A percentile compares a stretch with the other conserved stretches of the same genome.
phyloP scores from a whole-genome alignment of 1,284 basidiomycete species.

The Trametes versicolor region DNA sequence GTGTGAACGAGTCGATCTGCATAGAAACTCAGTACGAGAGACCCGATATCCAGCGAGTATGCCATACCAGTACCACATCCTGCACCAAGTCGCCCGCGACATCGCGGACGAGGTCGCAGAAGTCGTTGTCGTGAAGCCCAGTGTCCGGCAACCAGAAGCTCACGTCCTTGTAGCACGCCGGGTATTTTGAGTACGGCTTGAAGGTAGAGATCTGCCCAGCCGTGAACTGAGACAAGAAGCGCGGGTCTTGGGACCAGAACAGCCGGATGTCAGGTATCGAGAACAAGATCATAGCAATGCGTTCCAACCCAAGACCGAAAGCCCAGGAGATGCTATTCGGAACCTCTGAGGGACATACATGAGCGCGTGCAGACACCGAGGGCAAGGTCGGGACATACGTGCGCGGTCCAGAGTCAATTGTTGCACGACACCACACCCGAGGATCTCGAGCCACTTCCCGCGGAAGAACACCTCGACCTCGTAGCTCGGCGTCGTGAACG shows the following conservation, averaged over 20 bases:
- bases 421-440: slow-evolving; percentile 93
- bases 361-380: slow-evolving; percentile 11
- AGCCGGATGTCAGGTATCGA: slow-evolving; percentile 98
- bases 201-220: slow-evolving; percentile 82
- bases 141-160: slow-evolving; percentile 86
- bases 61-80: slow-evolving; percentile 81
- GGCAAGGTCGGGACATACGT: slow-evolving; percentile 60
- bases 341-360: slow-evolving; percentile 61
- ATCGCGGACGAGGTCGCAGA: slow-evolving; percentile 95
- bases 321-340: slow-evolving; percentile 95
- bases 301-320: slow-evolving; percentile 96
- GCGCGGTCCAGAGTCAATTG: slow-evolving; percentile 91
- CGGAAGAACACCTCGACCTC: slow-evolving; percentile 98
- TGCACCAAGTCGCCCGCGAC: slow-evolving; percentile 93
- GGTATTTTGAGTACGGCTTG: slow-evolving; percentile 91
- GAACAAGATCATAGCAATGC: slow-evolving; percentile 98
- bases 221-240: slow-evolving; percentile 91
- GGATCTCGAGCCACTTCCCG: slow-evolving; percentile 97
- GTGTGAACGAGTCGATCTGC: slow-evolving; percentile 93
- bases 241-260: slow-evolving; percentile 94
- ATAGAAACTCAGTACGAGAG: slow-evolving; percentile 14
- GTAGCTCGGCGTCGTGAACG: slow-evolving; percentile 97
- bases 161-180: slow-evolving; percentile 89
- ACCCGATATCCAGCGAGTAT: slow-evolving; percentile 27
- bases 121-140: slow-evolving; percentile 92